Conservation (phyloP, 768 basidiomycete species). For the Guyanaporus albipodus region DNA sequence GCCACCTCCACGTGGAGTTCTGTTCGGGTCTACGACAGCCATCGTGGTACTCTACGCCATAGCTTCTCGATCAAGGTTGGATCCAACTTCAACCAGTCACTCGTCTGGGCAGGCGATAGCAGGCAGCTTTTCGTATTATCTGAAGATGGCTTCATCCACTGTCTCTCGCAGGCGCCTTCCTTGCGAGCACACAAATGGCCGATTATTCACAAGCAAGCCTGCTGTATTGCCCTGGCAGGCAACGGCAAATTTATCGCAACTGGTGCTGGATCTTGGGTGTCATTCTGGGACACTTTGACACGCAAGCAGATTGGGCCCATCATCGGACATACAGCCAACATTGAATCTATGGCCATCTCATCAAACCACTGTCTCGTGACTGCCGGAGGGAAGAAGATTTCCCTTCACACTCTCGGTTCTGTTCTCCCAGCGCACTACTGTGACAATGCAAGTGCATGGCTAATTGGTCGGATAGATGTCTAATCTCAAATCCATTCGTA, state of each 20-base stretch:
- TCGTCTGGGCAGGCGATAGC: neutral
- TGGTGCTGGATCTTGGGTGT: neutral
- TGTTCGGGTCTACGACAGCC: too few species aligned
- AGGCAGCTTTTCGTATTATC: neutral
- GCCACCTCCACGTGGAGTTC: too few species aligned
- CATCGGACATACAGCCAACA: neutral
- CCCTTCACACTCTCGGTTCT: neutral
- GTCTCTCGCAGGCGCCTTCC: neutral
- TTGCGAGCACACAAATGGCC: neutral
- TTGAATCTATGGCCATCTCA: neutral
- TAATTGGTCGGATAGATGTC: too few species aligned
- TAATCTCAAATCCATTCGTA: too few species aligned
- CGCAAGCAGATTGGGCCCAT: neutral
- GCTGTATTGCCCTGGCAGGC: neutral
- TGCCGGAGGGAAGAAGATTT: neutral
- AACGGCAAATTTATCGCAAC: neutral
- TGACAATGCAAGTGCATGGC: too few species aligned
- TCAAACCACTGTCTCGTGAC: neutral
- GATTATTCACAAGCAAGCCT: neutral
- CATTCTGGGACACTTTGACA: neutral
- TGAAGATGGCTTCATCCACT: neutral
- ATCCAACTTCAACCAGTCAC: neutral
- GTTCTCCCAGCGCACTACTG: neutral
- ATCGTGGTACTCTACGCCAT: too few species aligned
- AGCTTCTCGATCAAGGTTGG: too few species aligned